Evolutionary conservation across 2,329 filamentous ascomycete species (phyloP).

Genomic region (Exophiala aquamarina): DNA sequence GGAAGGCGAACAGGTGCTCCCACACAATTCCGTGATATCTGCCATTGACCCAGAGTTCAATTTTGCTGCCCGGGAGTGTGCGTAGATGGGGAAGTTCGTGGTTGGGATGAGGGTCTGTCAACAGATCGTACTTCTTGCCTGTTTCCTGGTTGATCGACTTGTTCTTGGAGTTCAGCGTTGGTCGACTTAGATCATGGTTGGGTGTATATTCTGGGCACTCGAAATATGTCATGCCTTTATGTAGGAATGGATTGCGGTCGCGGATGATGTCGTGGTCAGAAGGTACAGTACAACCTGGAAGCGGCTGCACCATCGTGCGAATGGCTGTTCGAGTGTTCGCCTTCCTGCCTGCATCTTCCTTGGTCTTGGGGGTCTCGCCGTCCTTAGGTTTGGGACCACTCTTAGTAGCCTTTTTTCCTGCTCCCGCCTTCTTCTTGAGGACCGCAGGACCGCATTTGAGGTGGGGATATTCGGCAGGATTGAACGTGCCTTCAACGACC

Average conservation of each 20-base stretch:
- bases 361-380: slow-evolving; percentile 17
- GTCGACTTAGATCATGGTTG: slow-evolving; percentile 82
- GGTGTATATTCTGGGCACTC: slow-evolving; percentile 87
- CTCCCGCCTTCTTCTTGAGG: slow-evolving; percentile 25
- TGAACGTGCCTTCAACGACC: slow-evolving; percentile 82
- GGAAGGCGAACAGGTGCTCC: slow-evolving; percentile 81
- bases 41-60: slow-evolving; percentile 93
- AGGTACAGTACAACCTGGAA: slow-evolving; percentile 12
- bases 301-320: slow-evolving; percentile 10
- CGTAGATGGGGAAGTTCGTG: slow-evolving; percentile 75
- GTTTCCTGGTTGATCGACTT: slow-evolving; percentile 62
- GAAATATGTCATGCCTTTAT: slow-evolving; percentile 65
- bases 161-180: slow-evolving; percentile 36
- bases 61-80: slow-evolving; percentile 80
- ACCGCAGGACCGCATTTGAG: slow-evolving; percentile 28
- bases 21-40: slow-evolving; percentile 82
- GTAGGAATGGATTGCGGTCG: slow-evolving; percentile 90
- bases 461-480: slow-evolving; percentile 66
- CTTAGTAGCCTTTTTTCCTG: slow-evolving; percentile 23
- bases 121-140: slow-evolving; percentile 26
- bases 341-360: slow-evolving; percentile 17
- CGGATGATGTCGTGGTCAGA: slow-evolving; percentile 72
- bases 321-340: slow-evolving; percentile 17
- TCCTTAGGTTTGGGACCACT: slow-evolving; percentile 22
- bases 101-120: slow-evolving; percentile 47